These are phyloP conservation scores for Onygenales sp. DNA, from an alignment of 2,329 filamentous ascomycete species.

Conservation along the genomic window DNA sequence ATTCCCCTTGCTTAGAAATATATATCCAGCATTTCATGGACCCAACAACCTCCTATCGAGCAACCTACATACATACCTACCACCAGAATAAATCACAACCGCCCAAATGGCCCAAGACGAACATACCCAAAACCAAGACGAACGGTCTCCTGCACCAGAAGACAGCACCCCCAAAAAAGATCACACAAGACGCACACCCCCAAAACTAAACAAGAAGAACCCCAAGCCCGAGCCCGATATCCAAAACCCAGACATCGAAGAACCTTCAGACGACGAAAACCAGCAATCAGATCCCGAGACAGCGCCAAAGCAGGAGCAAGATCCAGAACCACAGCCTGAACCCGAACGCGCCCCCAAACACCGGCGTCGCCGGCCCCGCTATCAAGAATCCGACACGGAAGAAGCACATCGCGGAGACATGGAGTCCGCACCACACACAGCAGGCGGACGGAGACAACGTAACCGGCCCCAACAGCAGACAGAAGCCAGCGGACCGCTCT, in stretches of 20 bases:
- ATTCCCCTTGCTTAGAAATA: not conserved
- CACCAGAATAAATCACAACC: conserved; percentile 3
- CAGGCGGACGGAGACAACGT: conserved; percentile 47
- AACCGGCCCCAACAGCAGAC: conserved; percentile 40
- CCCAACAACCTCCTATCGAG: not conserved
- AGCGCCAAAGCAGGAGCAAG: conserved; percentile 36
- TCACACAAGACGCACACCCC: conserved; percentile 12
- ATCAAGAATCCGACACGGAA: conserved; percentile 40
- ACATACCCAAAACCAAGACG: conserved; percentile 14
- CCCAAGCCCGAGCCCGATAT: conserved; percentile 8
- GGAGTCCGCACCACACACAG: conserved; percentile 37
- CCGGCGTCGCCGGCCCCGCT: conserved; percentile 27
- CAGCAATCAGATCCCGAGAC: conserved; percentile 25
- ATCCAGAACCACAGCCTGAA: conserved; percentile 35
- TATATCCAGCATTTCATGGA: not conserved
- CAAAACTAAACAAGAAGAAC: conserved; percentile 10
- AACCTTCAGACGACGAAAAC: conserved; percentile 10
- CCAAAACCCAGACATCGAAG: conserved; percentile 14
- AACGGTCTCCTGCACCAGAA: conserved; percentile 9
- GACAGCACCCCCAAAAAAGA: conserved; percentile 13
- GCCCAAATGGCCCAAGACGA: conserved; percentile 11
- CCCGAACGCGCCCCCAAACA: conserved; percentile 21
- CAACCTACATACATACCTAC: not conserved
- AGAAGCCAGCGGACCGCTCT: conserved; percentile 36
- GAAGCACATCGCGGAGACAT: conserved; percentile 46